Percentiles rank a stretch among this genome's conserved stretches.
Evolutionary conservation across 208 protist genomes (phyloP).

Genomic region (Trypanosoma mega): DNA sequence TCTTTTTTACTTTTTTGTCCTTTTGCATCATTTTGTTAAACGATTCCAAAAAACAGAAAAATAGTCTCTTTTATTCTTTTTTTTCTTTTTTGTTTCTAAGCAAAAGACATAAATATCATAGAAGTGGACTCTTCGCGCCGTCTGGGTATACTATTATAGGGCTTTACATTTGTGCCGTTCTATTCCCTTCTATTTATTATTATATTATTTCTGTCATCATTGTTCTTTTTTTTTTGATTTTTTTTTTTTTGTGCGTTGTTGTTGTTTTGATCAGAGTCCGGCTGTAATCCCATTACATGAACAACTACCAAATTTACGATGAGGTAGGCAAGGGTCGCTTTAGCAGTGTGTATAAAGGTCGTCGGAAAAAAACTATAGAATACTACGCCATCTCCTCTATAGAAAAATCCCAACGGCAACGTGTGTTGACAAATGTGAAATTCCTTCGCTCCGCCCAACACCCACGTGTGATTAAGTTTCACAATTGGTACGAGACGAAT

Average conservation of each 20-base stretch:
- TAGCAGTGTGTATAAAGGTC: slow-evolving; percentile 93
- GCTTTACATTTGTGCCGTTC: too few relatives aligned
- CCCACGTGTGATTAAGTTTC: slow-evolving; percentile 89
- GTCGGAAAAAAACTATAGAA: slow-evolving; percentile 87
- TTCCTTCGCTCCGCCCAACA: slow-evolving; percentile 77
- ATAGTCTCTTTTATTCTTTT: too few relatives aligned
- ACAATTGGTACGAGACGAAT: slow-evolving; percentile 96
- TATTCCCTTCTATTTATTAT: too few relatives aligned
- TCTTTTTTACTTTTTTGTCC: too few relatives aligned
- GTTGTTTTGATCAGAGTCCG: slow-evolving; percentile 10
- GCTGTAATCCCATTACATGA: too few relatives aligned
- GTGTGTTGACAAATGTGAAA: slow-evolving; percentile 86
- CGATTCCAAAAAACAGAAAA: too few relatives aligned
- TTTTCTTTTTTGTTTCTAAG: slow-evolving; percentile 17
- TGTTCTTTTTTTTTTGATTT: too few relatives aligned
- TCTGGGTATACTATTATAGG: too few relatives aligned
- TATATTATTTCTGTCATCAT: too few relatives aligned
- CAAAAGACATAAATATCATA: too few relatives aligned
- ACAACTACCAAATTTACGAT: slow-evolving; percentile 94
- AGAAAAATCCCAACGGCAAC: slow-evolving; percentile 87
- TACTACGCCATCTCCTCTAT: slow-evolving; percentile 95
- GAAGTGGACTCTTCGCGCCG: too few relatives aligned
- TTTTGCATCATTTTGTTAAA: too few relatives aligned
- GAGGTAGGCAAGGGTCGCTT: slow-evolving; percentile 90
- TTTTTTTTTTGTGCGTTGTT: slow-evolving; percentile 7